Conservation (phyloP, 306 rosid species). For the Cucurbita moschata region DNA sequence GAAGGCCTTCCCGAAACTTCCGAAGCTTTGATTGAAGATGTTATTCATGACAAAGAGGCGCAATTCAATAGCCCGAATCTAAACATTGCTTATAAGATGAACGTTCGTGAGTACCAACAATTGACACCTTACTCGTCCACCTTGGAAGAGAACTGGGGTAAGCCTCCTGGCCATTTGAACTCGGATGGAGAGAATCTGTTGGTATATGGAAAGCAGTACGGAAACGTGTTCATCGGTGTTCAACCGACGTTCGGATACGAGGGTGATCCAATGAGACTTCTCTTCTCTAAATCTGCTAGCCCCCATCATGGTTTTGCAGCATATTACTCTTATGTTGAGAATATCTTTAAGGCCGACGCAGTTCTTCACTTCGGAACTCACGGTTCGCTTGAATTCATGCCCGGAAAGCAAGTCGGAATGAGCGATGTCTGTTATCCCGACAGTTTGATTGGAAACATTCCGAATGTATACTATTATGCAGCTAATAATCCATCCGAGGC, state of each 20-base stretch:
- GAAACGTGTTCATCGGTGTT: slow-evolving; percentile 87
- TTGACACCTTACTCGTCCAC: slow-evolving; percentile 76
- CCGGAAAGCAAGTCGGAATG: slow-evolving; percentile 99
- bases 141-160: slow-evolving; percentile 95
- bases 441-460: slow-evolving; percentile 88
- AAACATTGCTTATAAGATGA: slow-evolving; percentile 87
- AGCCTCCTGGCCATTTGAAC: slow-evolving; percentile 88
- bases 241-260: slow-evolving; percentile 97
- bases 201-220: slow-evolving; percentile 84
- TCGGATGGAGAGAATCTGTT: slow-evolving; percentile 93
- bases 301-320: slow-evolving; percentile 99
- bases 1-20: slow-evolving; percentile 89
- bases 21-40: slow-evolving; percentile 83
- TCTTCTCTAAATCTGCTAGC: slow-evolving; percentile 97
- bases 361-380: slow-evolving; percentile 98
- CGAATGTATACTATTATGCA: slow-evolving; percentile 86
- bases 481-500: slow-evolving; percentile 98
- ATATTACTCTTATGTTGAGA: slow-evolving; percentile 78
- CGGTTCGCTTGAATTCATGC: slow-evolving; percentile 98
- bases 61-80: slow-evolving; percentile 96
- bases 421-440: slow-evolving; percentile 94
- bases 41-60: slow-evolving; percentile 92
- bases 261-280: slow-evolving; percentile 95
- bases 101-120: slow-evolving; percentile 63
- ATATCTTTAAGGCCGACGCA: slow-evolving; percentile 81